Evolutionary conservation across 2,329 filamentous ascomycete genomes (phyloP).

Genomic region (Ceratocystis ficicola): DNA sequence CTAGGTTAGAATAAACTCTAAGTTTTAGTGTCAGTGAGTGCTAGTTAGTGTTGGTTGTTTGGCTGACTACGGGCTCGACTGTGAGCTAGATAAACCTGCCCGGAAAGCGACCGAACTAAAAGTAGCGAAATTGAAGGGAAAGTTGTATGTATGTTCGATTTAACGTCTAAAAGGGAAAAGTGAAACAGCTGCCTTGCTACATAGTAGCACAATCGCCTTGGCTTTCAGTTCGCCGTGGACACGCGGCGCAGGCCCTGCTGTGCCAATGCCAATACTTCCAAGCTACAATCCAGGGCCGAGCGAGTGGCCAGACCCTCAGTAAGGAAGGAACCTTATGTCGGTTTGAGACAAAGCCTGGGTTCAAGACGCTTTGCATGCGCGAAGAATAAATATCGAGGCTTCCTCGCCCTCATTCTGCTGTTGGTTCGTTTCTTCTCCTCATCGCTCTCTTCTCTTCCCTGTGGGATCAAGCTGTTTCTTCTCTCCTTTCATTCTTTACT

Average conservation of each 20-base stretch:
- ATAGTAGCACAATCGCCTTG: not conserved
- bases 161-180: not conserved
- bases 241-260: too few species aligned
- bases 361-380: not conserved
- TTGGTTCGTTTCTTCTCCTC: not conserved
- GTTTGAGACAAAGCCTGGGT: too few species aligned
- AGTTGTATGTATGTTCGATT: too few species aligned
- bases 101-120: not conserved
- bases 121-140: not conserved
- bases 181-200: not conserved
- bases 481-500: not conserved
- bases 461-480: not conserved
- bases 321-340: too few species aligned
- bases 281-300: too few species aligned
- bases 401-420: not conserved
- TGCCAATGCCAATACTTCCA: too few species aligned
- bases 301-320: too few species aligned
- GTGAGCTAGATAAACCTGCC: not conserved
- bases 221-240: too few species aligned
- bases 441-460: not conserved
- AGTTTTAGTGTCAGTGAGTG: too few species aligned
- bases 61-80: not conserved
- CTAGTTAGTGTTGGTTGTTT: too few species aligned
- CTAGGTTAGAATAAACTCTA: too few species aligned
- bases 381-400: slow-evolving; percentile 6